Conservation (phyloP, 331 rosid species). For the Acacia concinna region DNA sequence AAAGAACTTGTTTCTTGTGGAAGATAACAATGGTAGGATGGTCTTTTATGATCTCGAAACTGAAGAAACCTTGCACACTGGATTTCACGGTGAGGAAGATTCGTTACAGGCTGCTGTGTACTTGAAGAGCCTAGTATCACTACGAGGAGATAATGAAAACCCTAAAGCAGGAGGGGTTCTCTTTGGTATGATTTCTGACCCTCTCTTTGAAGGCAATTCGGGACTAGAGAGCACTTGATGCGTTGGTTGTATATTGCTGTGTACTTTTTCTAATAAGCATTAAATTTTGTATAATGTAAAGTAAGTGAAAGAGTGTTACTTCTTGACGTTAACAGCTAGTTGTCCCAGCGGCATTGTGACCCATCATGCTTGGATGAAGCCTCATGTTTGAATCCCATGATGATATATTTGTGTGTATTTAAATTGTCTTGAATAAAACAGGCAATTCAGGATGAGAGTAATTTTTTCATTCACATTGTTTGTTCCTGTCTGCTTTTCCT, state of each 20-base stretch:
- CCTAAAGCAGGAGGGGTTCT: background rate
- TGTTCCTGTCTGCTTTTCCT: background rate
- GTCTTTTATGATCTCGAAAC: background rate
- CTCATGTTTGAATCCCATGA: too few species aligned
- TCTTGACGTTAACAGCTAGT: too few species aligned
- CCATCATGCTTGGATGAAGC: too few species aligned
- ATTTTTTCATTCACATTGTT: background rate
- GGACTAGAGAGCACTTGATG: background rate
- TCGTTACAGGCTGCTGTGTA: background rate
- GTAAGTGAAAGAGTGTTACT: background rate
- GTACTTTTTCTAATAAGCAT: background rate
- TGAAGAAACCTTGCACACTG: background rate
- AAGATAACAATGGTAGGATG: background rate
- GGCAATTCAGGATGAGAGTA: background rate
- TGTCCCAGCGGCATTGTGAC: too few species aligned
- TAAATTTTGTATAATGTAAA: background rate
- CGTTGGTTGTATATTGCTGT: background rate
- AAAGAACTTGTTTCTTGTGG: background rate
- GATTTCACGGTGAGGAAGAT: background rate
- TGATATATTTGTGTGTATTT: too few species aligned
- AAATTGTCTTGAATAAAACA: too few species aligned
- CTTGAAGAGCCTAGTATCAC: background rate
- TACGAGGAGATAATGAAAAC: background rate
- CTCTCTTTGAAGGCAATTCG: background rate
- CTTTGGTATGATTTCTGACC: background rate